Conservation (phyloP, 23 red algal genomes). For the Chondrus crispus region DNA sequence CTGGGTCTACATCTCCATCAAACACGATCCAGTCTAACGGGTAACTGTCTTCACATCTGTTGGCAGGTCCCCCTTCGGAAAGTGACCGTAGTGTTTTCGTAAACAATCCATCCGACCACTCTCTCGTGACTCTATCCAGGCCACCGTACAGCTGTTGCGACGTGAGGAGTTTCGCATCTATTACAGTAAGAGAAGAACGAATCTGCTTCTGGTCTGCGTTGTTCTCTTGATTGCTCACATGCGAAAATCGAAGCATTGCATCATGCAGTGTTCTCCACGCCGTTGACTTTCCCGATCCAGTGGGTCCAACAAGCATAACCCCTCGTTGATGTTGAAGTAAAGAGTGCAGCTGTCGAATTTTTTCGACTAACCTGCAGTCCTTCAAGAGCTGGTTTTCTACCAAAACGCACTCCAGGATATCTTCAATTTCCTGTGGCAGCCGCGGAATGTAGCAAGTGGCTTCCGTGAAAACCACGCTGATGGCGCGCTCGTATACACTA, state of each 20-base stretch:
- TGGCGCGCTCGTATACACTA: background rate
- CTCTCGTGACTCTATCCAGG: conserved; percentile 62
- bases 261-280: conserved; percentile 47
- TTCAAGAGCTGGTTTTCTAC: background rate
- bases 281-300: conserved; percentile 65
- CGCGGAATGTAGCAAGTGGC: background rate
- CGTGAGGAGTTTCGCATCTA: conserved; percentile 66
- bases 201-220: background rate
- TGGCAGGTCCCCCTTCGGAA: background rate
- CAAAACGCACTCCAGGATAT: background rate
- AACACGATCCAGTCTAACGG: conserved; percentile 64
- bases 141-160: conserved; percentile 49
- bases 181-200: conserved; percentile 17
- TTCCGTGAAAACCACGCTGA: conserved; percentile 23
- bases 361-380: conserved; percentile 30
- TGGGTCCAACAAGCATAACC: conserved; percentile 55
- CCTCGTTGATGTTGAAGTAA: conserved; percentile 43
- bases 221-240: background rate
- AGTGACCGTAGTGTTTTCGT: conserved; percentile 39
- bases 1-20: conserved; percentile 76
- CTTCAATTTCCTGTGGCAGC: conserved; percentile 18
- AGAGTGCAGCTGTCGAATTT: conserved; percentile 45
- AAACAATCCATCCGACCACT: conserved; percentile 75
- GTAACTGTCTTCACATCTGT: background rate
- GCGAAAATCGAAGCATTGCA: conserved; percentile 8